Evolutionary conservation across 805 yeast species (phyloP), one percentile per base, ranked within the genome.

Genomic region (Clavispora carvajalis): DNA sequence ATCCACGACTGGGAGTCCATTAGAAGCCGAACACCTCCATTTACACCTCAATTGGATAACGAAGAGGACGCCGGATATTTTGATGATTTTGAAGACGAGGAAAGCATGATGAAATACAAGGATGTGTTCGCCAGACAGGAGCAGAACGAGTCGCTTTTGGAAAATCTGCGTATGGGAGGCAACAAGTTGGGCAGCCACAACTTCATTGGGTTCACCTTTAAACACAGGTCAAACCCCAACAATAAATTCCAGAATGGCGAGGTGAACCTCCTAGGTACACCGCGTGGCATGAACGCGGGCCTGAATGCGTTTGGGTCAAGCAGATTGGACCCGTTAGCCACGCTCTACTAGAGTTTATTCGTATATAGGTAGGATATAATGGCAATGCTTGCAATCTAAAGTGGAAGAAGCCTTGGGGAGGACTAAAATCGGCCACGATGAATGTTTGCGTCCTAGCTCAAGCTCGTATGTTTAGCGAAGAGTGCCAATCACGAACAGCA

Each of bases 11-110:
- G 95, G 82, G 77, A 73, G 5, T 65, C 65, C 9, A 62, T 93
- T 50, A 75, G 96, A 55, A 66, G 62, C 23, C 74, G 80, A 45
- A 74, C 82, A 17, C 97, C 99, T 4, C 99, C 99, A 25, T 93
- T 93, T 62, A 85, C 93, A 15, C 99, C 99, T 3, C 96, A 95
- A 54, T 73, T 93, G 48, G 98, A 93, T 58, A 86, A 89, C 45
- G 99, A 93, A 55, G 93, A 89, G 47, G 99, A 93, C 65, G 98
- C 98, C 0, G 99, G 99, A 1, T 93, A 93, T 65, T 93, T 93
- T 59, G 99, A 93, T 65, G 99, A 93, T 62, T 93, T 93, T 61
- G 87, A 87, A 44, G 93, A 89, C 62, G 98, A 91, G 60, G 89
- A 85, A 35, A 95, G 91, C 60, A 89, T 93, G 98, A 93, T 91